Base-by-base conservation (phyloP, 371 early-diverging fungal species). In the Gilbertella persicaria region DNA sequence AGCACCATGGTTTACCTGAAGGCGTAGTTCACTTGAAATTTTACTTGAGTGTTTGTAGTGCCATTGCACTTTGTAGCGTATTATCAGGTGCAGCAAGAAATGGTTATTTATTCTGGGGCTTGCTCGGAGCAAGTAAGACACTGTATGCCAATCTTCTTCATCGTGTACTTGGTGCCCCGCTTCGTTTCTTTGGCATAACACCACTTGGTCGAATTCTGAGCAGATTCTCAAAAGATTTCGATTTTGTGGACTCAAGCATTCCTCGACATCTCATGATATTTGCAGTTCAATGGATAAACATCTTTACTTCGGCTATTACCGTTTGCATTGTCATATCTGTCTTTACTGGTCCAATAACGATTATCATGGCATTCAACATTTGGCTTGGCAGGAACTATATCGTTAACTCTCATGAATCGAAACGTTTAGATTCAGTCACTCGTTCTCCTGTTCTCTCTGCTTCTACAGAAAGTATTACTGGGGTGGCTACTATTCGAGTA, bases 201-300 rank as follows among this genome's bases (percentile, higher is more conserved):
- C 96, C 97, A 2, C 67, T 93, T 14, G 97, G 97, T 14, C 85
- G 93, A 35, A 86, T 97, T 45, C 69, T 97, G 66, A 94, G 92
- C 64, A 73, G 97, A 20, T 96, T 97, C 63, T 83, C 87, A 20
- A 85, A 88, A 12, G 75, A 75, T 26, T 55, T 75, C 19, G 75
- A 76, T 28, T 37, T 63, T 6, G 60, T 65, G 0, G 58, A 71
- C 33, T 72, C 72, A 12, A 62, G 62, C 16, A 68, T 79, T 37
- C 75, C 75, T 30, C 66, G 64, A 17, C 67, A 68, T 36, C 50
- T 79, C 8, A 67, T 71, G 21, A 65, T 67, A 50, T 82, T 89
- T 50, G 21, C 43, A 14, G 58, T 69, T 83, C 79, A 88, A 16
- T 82, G 88, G 14, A 62, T 88, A 14, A 69, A 71, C 60, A 75